phyloP scores from a whole-genome alignment of 768 basidiomycete species.

The Agrocybe praecox region DNA sequence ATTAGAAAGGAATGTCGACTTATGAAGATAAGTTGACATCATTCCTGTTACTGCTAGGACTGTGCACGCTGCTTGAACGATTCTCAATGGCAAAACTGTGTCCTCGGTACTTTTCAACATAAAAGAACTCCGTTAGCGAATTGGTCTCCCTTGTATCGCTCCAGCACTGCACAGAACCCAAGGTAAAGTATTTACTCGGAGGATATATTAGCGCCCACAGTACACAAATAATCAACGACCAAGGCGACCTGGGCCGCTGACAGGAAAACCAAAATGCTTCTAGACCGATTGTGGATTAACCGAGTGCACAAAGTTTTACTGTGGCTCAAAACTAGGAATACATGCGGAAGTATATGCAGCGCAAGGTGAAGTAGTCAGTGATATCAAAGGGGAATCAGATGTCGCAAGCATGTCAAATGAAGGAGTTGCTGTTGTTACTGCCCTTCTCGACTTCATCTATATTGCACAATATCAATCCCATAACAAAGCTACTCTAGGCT shows the following conservation, averaged over 20 bases:
- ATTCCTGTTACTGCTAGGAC: slow-evolving; percentile 24
- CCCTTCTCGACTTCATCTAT: slow-evolving; percentile 33
- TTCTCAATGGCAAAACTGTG: slow-evolving; percentile 9
- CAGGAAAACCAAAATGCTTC: slow-evolving; percentile 17
- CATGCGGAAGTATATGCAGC: slow-evolving; percentile 7
- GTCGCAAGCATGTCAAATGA: slow-evolving; percentile 1
- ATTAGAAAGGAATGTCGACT: slow-evolving; percentile 14
- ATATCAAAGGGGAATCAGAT: slow-evolving; percentile 1
- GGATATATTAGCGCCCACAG: slow-evolving; percentile 4
- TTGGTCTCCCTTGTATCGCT: too few relatives aligned
- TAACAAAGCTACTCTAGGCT: slow-evolving; percentile 15
- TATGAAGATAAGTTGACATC: slow-evolving; percentile 28
- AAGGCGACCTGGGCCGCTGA: slow-evolving; percentile 16
- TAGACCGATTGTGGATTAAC: slow-evolving; percentile 11
- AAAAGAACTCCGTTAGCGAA: too few relatives aligned
- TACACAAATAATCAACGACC: slow-evolving; percentile 17
- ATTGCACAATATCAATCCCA: slow-evolving; percentile 28
- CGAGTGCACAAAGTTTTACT: neutral
- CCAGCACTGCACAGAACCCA: neutral
- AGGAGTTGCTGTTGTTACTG: slow-evolving; percentile 14
- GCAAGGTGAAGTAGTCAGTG: slow-evolving; percentile 4
- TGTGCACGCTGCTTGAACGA: slow-evolving; percentile 20
- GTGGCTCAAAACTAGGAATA: slow-evolving; percentile 1
- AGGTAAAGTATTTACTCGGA: neutral
- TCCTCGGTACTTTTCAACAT: neutral